Evolutionary conservation across 345 rosid species (phyloP), one percentile per base, ranked within the genome.

Genomic region (Heritiera littoralis): DNA sequence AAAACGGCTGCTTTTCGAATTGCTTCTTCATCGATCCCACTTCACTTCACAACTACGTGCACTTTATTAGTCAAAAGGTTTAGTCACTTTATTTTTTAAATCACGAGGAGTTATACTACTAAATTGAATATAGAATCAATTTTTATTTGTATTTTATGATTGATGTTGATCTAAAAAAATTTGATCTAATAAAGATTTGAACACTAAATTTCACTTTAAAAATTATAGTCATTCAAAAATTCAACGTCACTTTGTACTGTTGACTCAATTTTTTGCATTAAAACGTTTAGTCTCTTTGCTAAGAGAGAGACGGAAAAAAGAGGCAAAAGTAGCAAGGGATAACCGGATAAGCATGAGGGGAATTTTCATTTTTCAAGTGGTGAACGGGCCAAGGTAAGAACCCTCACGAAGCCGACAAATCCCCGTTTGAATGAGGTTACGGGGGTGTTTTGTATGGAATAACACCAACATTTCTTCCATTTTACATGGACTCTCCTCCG

Each of bases 361-460:
- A 35, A 35, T 35, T 65, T 17, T 40, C 4, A 3, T 41, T n/a
- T n/a, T 67, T 20, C 3, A 13, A 77, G 65, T 75, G 81, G n/a
- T 40, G 35, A 54, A 70, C 23, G 79, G 41, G 61, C 8, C 48
- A 66, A 30, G 80, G 69, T 64, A 46, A 38, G 71, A 75, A 56
- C 68, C 79, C 85, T 82, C 86, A 80, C 86, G 70, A 6, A 81
- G 77, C 86, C 85, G 86, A 86, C 89, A 87, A 52, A 83, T 82
- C 90, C 92, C 88, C 83, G 74, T 78, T 81, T 75, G 59, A 75
- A 83, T 52, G 87, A 85, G 81, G 66, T 79, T 30, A 75, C 40
- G 45, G 68, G 63, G 61, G 60, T 56, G 35, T 66, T 80, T 67
- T 85, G 86, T 69, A 74, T 66, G 80, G 85, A 81, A 82, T 83